Percentiles rank a stretch among this genome's conserved stretches.
phyloP scores from a whole-genome alignment of 257 asterid genomes.

The Solanum pimpinellifolium region DNA sequence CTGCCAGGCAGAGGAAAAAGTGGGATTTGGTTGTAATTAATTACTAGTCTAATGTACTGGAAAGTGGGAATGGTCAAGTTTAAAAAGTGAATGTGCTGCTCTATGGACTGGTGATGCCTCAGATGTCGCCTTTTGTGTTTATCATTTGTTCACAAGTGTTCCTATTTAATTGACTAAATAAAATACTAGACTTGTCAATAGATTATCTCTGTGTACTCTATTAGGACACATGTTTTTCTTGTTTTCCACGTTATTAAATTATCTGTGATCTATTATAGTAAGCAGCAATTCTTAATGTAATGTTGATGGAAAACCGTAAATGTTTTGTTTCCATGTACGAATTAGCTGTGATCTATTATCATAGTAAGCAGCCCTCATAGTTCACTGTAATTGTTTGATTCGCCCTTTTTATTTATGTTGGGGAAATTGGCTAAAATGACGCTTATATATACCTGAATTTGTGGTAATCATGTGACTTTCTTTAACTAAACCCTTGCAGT shows the following conservation, averaged over 20 bases:
- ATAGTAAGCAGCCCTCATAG: background rate
- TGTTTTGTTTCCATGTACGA: background rate
- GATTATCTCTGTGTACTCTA: background rate
- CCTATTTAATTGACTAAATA: background rate
- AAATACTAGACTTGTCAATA: background rate
- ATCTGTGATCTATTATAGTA: background rate
- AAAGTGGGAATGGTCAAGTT: background rate
- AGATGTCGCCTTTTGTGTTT: background rate
- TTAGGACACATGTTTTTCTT: background rate
- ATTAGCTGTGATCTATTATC: background rate
- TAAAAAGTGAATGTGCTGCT: background rate
- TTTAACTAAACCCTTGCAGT: background rate
- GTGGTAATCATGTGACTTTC: background rate
- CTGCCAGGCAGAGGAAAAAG: background rate
- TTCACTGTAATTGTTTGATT: background rate
- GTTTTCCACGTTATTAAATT: background rate
- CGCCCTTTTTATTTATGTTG: background rate
- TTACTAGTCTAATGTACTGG: background rate
- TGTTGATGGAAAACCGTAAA: background rate
- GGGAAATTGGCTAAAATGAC: background rate
- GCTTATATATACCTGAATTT: background rate
- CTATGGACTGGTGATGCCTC: background rate
- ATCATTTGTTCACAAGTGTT: background rate
- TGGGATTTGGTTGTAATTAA: background rate
- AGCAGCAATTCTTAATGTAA: background rate